Percentiles rank a stretch among this genome's conserved stretches.
Conservation (phyloP, 805 yeast species). For the Metschnikowia peoriensis region DNA sequence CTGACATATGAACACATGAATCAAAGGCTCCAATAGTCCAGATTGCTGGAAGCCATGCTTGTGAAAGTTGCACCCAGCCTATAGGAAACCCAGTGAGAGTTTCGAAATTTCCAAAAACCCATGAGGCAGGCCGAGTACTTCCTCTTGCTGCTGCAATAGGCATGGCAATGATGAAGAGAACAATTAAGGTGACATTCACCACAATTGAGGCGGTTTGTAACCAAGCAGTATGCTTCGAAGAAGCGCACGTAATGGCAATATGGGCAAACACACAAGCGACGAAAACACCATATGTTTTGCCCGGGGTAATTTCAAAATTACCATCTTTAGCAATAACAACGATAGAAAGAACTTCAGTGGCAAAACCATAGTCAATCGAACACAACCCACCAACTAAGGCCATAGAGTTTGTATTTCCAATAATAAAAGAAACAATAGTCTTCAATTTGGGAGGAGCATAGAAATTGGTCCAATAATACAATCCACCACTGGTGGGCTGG, state of each 20-base stretch:
- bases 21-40: constrained; percentile 80
- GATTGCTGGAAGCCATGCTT: constrained; percentile 60
- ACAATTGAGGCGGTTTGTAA: constrained; percentile 59
- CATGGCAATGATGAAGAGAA: constrained; percentile 58
- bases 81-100: constrained; percentile 55
- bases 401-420: constrained; percentile 66
- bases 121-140: constrained; percentile 47
- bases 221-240: constrained; percentile 55
- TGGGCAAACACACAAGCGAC: constrained; percentile 58
- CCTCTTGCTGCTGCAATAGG: constrained; percentile 52
- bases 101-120: constrained; percentile 53
- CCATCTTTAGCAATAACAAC: constrained; percentile 56
- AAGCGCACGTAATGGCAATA: constrained; percentile 50
- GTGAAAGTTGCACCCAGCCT: constrained; percentile 52
- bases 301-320: constrained; percentile 51
- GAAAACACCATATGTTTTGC: constrained; percentile 61
- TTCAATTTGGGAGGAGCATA: constrained; percentile 51
- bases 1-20: constrained; percentile 70
- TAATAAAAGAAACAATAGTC: constrained; percentile 34
- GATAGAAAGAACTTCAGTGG: constrained; percentile 56
- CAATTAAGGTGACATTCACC: constrained; percentile 51
- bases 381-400: constrained; percentile 67
- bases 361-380: constrained; percentile 68
- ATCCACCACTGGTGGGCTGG: constrained; percentile 74
- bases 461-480: constrained; percentile 64